Base-by-base conservation (phyloP, 345 rosid species). In the Adansonia digitata region DNA sequence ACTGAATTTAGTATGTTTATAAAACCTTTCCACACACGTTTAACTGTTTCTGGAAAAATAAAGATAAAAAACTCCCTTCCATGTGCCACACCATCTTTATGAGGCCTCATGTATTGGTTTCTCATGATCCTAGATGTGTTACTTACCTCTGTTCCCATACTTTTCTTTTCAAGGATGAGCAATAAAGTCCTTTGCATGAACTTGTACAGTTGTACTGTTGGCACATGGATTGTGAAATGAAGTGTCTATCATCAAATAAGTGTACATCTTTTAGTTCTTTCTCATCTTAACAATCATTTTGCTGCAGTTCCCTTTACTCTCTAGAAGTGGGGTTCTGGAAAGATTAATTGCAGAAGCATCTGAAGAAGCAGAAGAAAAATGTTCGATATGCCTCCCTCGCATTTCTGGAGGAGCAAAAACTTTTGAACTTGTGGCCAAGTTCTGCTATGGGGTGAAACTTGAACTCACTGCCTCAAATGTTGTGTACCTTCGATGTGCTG, bases 401-500 rank as follows among this genome's bases (percentile, higher is more conserved):
- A 80, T 93, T 80, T 97, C 99, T 45, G 97, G 97, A 3, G 92
- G 94, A 39, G 89, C 94, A 75, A 95, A 89, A 78, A 95, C 98
- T 24, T 95, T 95, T 83, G 99, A 95, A 79, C 96, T 91, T 67
- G 84, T 95, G 37, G 96, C 98, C 42, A 95, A 95, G 81, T 95
- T 95, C 85, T 95, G 98, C 83, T 95, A 95, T 9, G 98, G 99
- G 17, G 96, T 95, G 81, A 95, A 93, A 81, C 97, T 93, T 18
- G 98, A 95, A 70, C 91, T 93, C 72, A 93, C 98, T 68, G 88
- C 99, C 56, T 86, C 94, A 17, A 95, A 95, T 81, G 93, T 93
- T 55, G 94, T 89, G 24, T 87, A 82, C 81, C 90, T 95, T 39
- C 89, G 90, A 10, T 89, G 93, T 82, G 97, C 97, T 66, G 92